Conservation (phyloP, 2,329 filamentous ascomycete genomes). For the Phaeosphaeriaceae sp. region DNA sequence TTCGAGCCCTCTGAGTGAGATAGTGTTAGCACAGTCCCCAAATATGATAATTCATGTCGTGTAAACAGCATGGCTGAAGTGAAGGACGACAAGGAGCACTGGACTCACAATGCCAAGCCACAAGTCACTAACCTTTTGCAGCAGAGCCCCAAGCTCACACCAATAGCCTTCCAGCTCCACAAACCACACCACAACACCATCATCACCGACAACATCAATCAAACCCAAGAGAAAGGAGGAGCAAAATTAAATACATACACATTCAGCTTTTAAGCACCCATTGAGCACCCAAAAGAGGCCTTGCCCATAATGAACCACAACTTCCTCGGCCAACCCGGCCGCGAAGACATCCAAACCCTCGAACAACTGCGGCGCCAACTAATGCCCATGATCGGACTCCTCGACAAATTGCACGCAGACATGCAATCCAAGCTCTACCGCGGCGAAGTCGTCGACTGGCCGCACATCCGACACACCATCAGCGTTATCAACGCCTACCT, state of each 20-base stretch:
- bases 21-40: background rate
- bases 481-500: slow-evolving; percentile 23
- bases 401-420: slow-evolving; percentile 30
- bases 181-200: slow-evolving; percentile 2
- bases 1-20: background rate
- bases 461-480: slow-evolving; percentile 28
- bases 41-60: background rate
- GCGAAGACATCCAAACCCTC: slow-evolving; percentile 30
- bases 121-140: slow-evolving; percentile 1
- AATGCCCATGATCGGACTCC: slow-evolving; percentile 32
- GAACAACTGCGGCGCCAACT: slow-evolving; percentile 32
- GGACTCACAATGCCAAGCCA: background rate
- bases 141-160: slow-evolving; percentile 4
- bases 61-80: background rate
- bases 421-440: slow-evolving; percentile 25
- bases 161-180: slow-evolving; percentile 10
- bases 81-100: background rate
- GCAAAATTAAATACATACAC: background rate
- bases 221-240: background rate
- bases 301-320: slow-evolving; percentile 30
- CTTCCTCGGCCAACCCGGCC: slow-evolving; percentile 29
- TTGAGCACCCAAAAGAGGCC: background rate
- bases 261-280: background rate
- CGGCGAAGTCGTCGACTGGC: slow-evolving; percentile 27
- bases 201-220: slow-evolving; percentile 2